Base-by-base conservation (phyloP, 2,329 filamentous ascomycete genomes). In the Botrytis cinerea region DNA sequence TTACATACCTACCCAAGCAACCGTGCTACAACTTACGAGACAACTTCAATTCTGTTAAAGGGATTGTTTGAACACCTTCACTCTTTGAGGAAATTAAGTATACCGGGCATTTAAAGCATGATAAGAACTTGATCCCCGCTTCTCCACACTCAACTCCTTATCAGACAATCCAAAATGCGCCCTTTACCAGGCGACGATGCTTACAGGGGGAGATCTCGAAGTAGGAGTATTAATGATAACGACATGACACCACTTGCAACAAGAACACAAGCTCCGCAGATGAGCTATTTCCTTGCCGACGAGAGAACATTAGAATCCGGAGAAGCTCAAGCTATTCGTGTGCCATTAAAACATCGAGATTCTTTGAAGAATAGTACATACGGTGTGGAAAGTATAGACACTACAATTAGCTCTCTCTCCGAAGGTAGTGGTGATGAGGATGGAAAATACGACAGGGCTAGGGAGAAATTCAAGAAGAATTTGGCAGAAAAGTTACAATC, bases 221-320 rank as follows among this genome's bases (percentile, higher is more conserved):
- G 83, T 76, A 79, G 80, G 43, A 81, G 79, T 77, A 76, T 78
- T 75, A 75, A 80, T 77, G 82, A 84, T 79, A 81, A 81, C 79
- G 80, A 83, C 57, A 76, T 78, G 46, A 80, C 80, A 51, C 81
- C 81, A 77, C 72, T 83, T 76, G 77, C 79, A 80, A 43, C 78
- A 77, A 71, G 77, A 80, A 63, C 81, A 78, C 75, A 79, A 67
- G 72, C 76, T 68, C 83, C 83, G 71, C 84, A 86, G 66, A 87
- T 88, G 85, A 86, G 84, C 71, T 88, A 86, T 75, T 84, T 86
- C 75, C 78, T 88, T 68, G 84, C 84, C 77, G 85, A 87, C 76
- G 87, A 88, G 79, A 83, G 84, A 63, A 81, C 83, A 18, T 81
- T 88, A 74, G 84, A 86, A 74, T 80, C 83, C 18, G 82, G 83